A percentile compares a stretch with the other conserved stretches of the same genome.
phyloP scores from a whole-genome alignment of 2,329 filamentous ascomycete species.

The Cladosporium halotolerans region DNA sequence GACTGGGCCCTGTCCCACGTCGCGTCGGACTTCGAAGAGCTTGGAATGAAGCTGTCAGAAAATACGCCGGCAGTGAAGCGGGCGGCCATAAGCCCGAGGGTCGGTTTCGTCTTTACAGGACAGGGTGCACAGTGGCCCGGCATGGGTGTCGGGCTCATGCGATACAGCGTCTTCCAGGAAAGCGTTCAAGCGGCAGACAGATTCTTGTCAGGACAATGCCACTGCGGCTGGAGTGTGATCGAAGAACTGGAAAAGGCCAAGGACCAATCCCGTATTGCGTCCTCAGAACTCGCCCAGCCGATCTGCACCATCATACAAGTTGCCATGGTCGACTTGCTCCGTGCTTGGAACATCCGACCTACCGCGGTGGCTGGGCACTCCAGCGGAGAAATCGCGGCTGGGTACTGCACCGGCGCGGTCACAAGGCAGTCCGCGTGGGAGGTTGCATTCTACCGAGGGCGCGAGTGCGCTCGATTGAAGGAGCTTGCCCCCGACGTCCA shows the following conservation, averaged over 20 bases:
- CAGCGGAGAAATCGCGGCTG: constrained; percentile 29
- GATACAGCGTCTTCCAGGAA: neutral
- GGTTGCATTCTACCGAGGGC: constrained; percentile 17
- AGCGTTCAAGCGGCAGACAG: neutral
- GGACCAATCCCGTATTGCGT: neutral
- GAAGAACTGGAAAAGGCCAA: neutral
- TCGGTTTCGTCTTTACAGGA: constrained; percentile 15
- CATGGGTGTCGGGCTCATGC: constrained; percentile 16
- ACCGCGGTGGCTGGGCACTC: no score
- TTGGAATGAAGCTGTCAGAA: neutral
- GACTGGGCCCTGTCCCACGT: neutral
- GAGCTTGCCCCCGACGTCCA: constrained; percentile 4
- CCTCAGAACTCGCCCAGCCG: neutral
- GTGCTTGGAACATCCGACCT: no score
- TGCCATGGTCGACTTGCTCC: neutral
- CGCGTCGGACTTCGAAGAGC: neutral
- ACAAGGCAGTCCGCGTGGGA: constrained; percentile 12
- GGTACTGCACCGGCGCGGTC: constrained; percentile 18
- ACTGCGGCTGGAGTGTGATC: neutral
- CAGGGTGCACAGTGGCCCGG: constrained; percentile 19
- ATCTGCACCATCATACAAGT: neutral
- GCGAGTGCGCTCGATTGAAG: no score
- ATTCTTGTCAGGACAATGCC: neutral
- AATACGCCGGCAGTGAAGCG: neutral
- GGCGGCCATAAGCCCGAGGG: neutral